Conservation (phyloP, 2,329 filamentous ascomycete species). For the Rugonectria rugulosa region DNA sequence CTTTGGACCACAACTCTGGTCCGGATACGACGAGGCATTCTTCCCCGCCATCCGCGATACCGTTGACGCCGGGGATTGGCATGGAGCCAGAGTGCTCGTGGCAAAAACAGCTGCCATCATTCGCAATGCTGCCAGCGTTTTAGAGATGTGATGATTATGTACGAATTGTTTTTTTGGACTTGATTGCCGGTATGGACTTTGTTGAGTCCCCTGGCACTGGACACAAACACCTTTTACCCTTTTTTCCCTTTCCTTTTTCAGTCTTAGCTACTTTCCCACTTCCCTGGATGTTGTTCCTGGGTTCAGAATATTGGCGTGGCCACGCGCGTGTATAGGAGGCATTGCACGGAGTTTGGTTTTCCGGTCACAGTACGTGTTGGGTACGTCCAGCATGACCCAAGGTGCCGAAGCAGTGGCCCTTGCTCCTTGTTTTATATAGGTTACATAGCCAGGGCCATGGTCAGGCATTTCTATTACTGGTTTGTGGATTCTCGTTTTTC, state of each 20-base stretch:
- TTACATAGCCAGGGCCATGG: slow-evolving; percentile 8
- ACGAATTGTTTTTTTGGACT: slow-evolving; percentile 25
- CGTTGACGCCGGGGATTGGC: slow-evolving; percentile 76
- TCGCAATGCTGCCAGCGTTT: slow-evolving; percentile 59
- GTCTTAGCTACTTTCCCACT: slow-evolving; percentile 8
- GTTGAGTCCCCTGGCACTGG: slow-evolving; percentile 11
- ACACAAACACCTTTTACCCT: slow-evolving; percentile 10
- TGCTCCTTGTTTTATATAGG: neutral
- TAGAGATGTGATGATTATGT: slow-evolving; percentile 37
- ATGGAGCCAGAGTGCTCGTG: slow-evolving; percentile 70
- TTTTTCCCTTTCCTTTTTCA: slow-evolving; percentile 27
- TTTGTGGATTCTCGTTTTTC: slow-evolving; percentile 7
- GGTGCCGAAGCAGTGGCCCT: neutral
- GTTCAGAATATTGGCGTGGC: slow-evolving; percentile 22
- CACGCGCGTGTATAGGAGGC: slow-evolving; percentile 40
- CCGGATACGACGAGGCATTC: slow-evolving; percentile 47
- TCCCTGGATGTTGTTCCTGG: slow-evolving; percentile 8
- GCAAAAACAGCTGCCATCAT: slow-evolving; percentile 76
- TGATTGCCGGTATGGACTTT: slow-evolving; percentile 13
- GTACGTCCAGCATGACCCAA: neutral
- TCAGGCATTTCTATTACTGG: slow-evolving; percentile 9
- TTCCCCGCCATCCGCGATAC: slow-evolving; percentile 84
- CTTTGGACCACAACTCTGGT: slow-evolving; percentile 84
- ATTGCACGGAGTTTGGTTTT: slow-evolving; percentile 46
- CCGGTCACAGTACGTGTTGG: slow-evolving; percentile 30